Percentiles rank a stretch among this genome's conserved stretches.
These are phyloP conservation scores for Daldinia sp. DNA, from an alignment of 2,329 filamentous ascomycete genomes.

Conservation along the genomic window DNA sequence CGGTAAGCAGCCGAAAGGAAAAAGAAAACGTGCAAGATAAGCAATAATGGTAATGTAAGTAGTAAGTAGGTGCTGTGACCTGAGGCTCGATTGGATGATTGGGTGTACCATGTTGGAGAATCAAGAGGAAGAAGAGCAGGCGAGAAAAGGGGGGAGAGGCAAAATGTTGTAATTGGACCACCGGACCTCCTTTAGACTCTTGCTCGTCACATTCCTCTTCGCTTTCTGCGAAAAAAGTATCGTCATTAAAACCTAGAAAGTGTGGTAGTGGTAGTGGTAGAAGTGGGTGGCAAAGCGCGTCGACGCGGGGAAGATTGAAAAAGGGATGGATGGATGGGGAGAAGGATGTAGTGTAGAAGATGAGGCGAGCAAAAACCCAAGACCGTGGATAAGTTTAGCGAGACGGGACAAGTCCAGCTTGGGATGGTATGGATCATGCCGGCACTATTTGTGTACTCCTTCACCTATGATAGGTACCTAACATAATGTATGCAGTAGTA, in stretches of 20 bases:
- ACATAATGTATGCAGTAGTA: neutral
- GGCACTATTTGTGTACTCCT: conserved; percentile 12
- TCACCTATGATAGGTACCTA: too few species aligned
- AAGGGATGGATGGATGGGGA: neutral
- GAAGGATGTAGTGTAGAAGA: neutral
- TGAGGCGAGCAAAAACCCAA: conserved; percentile 21
- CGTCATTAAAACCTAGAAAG: conserved; percentile 16
- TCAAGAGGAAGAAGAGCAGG: neutral
- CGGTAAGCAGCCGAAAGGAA: conserved; percentile 29
- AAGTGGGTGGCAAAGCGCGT: conserved; percentile 5
- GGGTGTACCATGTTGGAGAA: conserved; percentile 6
- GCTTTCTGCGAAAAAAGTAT: conserved; percentile 16
- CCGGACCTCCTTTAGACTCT: conserved; percentile 13
- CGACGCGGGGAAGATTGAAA: conserved; percentile 4
- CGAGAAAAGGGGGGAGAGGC: neutral
- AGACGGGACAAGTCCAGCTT: conserved; percentile 21
- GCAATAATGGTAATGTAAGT: neutral
- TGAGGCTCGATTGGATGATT: conserved; percentile 19
- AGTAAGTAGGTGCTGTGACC: neutral
- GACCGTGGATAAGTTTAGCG: conserved; percentile 39
- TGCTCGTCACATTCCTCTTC: conserved; percentile 29
- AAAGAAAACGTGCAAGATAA: conserved; percentile 9
- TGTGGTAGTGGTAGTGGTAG: neutral
- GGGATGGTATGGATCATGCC: conserved; percentile 10
- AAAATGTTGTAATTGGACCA: conserved; percentile 12